Percentiles rank a stretch among this genome's conserved stretches.
Evolutionary conservation across 257 asterid genomes (phyloP).

Genomic region (Pogostemon cablin): DNA sequence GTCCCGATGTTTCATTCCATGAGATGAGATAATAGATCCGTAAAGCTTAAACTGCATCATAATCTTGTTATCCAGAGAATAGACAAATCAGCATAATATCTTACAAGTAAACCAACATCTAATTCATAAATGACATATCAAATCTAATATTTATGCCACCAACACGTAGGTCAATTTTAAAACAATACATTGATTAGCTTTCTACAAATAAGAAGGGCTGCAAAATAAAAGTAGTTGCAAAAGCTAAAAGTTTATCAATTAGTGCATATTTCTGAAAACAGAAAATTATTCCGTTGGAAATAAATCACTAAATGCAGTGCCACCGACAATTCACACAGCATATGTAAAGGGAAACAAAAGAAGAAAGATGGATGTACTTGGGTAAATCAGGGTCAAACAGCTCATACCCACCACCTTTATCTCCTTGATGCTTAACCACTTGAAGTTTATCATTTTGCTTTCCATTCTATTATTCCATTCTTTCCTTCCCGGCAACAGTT

Average conservation of each 20-base stretch:
- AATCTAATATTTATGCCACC: slow-evolving; percentile 24
- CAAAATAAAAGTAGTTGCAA: slow-evolving; percentile 34
- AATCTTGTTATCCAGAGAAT: slow-evolving; percentile 11
- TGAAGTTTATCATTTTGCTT: too few species aligned
- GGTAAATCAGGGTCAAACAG: slow-evolving; percentile 90
- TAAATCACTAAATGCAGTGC: slow-evolving; percentile 35
- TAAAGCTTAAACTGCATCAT: slow-evolving; percentile 21
- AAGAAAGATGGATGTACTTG: slow-evolving; percentile 61
- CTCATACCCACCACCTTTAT: slow-evolving; percentile 58
- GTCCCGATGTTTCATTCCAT: background rate
- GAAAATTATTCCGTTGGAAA: slow-evolving; percentile 7
- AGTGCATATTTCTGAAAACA: slow-evolving; percentile 15
- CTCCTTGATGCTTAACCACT: too few species aligned
- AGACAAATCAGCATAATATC: slow-evolving; percentile 2
- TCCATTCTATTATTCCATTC: too few species aligned
- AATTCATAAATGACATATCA: slow-evolving; percentile 7
- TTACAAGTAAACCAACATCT: slow-evolving; percentile 7
- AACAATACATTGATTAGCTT: slow-evolving; percentile 11
- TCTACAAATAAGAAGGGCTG: slow-evolving; percentile 31
- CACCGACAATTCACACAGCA: slow-evolving; percentile 49
- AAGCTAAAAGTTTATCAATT: slow-evolving; percentile 37
- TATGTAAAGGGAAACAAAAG: slow-evolving; percentile 28
- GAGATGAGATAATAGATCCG: background rate
- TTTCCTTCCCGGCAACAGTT: slow-evolving; percentile 35
- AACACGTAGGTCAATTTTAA: slow-evolving; percentile 21